Conservation (phyloP, 768 basidiomycete genomes). For the Tylopilus rubrobrunneus region DNA sequence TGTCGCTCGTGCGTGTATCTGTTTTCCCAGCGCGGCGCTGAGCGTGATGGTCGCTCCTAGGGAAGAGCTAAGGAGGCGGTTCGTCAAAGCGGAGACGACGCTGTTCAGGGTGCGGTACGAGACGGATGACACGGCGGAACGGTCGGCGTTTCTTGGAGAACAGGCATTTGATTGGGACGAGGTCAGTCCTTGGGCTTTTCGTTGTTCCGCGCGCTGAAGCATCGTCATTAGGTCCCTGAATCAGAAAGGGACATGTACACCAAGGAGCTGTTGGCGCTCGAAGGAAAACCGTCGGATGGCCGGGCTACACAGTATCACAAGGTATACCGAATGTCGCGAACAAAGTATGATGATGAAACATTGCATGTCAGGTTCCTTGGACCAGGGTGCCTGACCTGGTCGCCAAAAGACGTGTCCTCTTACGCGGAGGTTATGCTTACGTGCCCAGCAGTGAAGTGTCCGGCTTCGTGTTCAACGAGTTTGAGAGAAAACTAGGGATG, state of each 20-base stretch:
- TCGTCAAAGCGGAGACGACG: slow-evolving; percentile 83
- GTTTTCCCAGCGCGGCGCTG: background rate
- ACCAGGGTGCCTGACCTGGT: slow-evolving; percentile 92
- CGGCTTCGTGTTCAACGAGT: slow-evolving; percentile 86
- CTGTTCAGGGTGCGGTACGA: slow-evolving; percentile 85
- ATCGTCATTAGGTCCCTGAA: slow-evolving; percentile 45
- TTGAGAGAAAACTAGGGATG: slow-evolving; percentile 64
- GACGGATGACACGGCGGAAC: slow-evolving; percentile 50
- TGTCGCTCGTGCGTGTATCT: slow-evolving; percentile 79
- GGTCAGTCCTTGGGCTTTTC: slow-evolving; percentile 34
- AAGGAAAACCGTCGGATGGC: slow-evolving; percentile 4
- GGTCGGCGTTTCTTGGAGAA: slow-evolving; percentile 52
- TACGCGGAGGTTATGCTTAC: slow-evolving; percentile 83
- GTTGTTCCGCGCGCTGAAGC: slow-evolving; percentile 1
- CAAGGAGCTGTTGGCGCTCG: slow-evolving; percentile 43
- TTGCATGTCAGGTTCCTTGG: slow-evolving; percentile 80
- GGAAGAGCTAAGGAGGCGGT: slow-evolving; percentile 85
- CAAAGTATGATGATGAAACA: background rate
- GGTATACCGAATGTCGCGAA: slow-evolving; percentile 35
- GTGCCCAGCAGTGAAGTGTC: slow-evolving; percentile 75
- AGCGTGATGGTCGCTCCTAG: slow-evolving; percentile 36
- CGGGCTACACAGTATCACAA: slow-evolving; percentile 58
- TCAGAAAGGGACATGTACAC: slow-evolving; percentile 51
- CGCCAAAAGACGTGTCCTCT: slow-evolving; percentile 71
- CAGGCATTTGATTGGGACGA: slow-evolving; percentile 60